Evolutionary conservation across 2,329 filamentous ascomycete species (phyloP), one percentile per base, ranked within the genome.

Genomic region (Botrytis elliptica): DNA sequence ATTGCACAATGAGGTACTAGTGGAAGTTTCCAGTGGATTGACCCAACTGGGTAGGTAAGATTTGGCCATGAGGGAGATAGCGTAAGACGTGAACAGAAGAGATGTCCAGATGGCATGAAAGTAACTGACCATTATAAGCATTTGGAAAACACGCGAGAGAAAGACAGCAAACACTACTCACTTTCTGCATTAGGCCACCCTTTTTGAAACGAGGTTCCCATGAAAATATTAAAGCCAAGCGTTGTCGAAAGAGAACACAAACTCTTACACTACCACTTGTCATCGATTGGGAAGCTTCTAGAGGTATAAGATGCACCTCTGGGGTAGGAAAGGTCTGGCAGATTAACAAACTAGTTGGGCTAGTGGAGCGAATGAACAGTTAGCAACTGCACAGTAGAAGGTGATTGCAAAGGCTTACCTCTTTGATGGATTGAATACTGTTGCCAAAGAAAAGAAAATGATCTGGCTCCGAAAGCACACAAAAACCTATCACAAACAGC

Each of bases 191-290:
- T 18, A 22, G 9, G 33, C 25, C 4, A 12, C 59, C 4, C 20
- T 1, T 0, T 12, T 1, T 8, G 3, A 62, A 57, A 1, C n/a
- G 3, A 57, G 14, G 14, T 3, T 16, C 25, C 5, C 12, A 29
- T 29, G 2, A 20, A 18, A 59, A 0, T 59, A 20, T n/a, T 3
- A 3, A 10, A 57, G 25, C 14, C 3, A 57, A 2, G 8, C 5
- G 3, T 57, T 3, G n/a, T 8, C 25, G 14, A 57, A 57, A 29
- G 2, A 57, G 14, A 57, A 18, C 6, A 22, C 3, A 59, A 18
- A 36, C 4, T 59, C 16, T 59, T 18, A 4, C 33, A 20, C 16
- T 29, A 59, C 7, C 29, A 36, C 16, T 33, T 59, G 6, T 36
- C 29, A 33, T 36, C 14, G 14, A 59, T 33, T 33, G 12, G 10